phyloP scores from a whole-genome alignment of 345 rosid genomes.

The Bruguiera gymnorhiza region DNA sequence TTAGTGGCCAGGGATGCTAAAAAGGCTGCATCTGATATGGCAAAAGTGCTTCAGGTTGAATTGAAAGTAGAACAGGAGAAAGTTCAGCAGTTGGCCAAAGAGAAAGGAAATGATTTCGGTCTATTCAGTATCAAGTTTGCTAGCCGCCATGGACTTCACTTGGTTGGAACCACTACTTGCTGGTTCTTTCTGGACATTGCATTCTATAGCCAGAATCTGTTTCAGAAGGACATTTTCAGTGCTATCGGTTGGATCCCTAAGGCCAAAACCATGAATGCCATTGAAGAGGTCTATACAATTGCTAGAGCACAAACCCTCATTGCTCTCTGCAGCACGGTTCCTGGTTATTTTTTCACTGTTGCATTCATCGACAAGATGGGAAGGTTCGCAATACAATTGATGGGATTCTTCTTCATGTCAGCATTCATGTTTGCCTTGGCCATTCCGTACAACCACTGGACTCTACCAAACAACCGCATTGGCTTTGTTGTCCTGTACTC shows the following conservation, averaged over 20 bases:
- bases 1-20: constrained; percentile 58
- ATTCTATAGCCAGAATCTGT: constrained; percentile 67
- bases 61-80: constrained; percentile 49
- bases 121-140: constrained; percentile 48
- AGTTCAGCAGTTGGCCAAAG: constrained; percentile 9
- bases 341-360: constrained; percentile 66
- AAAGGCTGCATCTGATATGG: constrained; percentile 65
- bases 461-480: constrained; percentile 36
- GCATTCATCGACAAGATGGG: constrained; percentile 45
- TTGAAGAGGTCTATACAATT: constrained; percentile 57
- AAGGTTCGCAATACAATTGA: constrained; percentile 45
- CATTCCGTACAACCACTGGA: constrained; percentile 74
- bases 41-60: constrained; percentile 66
- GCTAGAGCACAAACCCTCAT: constrained; percentile 60
- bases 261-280: constrained; percentile 60
- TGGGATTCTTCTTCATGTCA: constrained; percentile 65
- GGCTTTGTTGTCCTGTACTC: constrained; percentile 61
- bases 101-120: constrained; percentile 39
- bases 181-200: constrained; percentile 81
- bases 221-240: constrained; percentile 69
- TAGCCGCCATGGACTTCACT: constrained; percentile 49
- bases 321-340: constrained; percentile 70
- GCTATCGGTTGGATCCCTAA: constrained; percentile 74
- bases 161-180: constrained; percentile 55
- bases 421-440: constrained; percentile 57